Evolutionary conservation across 2,329 filamentous ascomycete species (phyloP).

Genomic region (Cercospora sp.): DNA sequence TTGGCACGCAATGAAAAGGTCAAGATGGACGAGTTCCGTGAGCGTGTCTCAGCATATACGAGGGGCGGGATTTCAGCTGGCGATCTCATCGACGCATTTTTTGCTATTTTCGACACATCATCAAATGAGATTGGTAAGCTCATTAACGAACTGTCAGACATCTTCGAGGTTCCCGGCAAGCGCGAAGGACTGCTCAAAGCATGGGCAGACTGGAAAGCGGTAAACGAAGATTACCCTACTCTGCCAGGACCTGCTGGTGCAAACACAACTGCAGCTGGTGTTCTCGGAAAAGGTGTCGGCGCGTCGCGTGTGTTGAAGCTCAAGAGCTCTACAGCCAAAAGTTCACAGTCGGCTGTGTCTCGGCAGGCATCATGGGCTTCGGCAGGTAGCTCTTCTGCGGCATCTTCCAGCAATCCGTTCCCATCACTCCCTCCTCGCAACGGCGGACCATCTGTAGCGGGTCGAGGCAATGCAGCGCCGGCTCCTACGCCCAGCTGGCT

Average conservation of each 20-base stretch:
- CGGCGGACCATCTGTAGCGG: conserved; percentile 18
- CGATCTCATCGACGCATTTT: conserved; percentile 83
- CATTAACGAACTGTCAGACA: conserved; percentile 84
- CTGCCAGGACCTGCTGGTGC: conserved; percentile 73
- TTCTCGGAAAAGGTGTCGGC: conserved; percentile 53
- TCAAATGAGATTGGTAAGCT: conserved; percentile 82
- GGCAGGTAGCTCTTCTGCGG: conserved; percentile 29
- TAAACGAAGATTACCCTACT: conserved; percentile 93
- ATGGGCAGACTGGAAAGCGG: conserved; percentile 93
- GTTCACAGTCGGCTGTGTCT: conserved; percentile 60
- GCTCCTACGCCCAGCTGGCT: conserved; percentile 34
- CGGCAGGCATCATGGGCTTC: conserved; percentile 60
- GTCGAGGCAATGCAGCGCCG: conserved; percentile 22
- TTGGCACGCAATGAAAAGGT: conserved; percentile 73
- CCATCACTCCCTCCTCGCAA: conserved; percentile 33
- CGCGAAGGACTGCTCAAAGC: conserved; percentile 72
- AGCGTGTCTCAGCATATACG: conserved; percentile 75
- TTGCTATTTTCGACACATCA: conserved; percentile 78
- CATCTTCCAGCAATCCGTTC: conserved; percentile 29
- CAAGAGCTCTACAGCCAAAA: conserved; percentile 69
- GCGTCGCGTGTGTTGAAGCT: conserved; percentile 65
- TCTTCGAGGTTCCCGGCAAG: conserved; percentile 82
- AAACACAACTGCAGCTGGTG: conserved; percentile 51
- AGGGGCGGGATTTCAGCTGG: conserved; percentile 67
- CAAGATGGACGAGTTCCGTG: conserved; percentile 77